Base-by-base conservation (phyloP, 352 stramenopile genomes). In the Globisporangium irregulare region DNA sequence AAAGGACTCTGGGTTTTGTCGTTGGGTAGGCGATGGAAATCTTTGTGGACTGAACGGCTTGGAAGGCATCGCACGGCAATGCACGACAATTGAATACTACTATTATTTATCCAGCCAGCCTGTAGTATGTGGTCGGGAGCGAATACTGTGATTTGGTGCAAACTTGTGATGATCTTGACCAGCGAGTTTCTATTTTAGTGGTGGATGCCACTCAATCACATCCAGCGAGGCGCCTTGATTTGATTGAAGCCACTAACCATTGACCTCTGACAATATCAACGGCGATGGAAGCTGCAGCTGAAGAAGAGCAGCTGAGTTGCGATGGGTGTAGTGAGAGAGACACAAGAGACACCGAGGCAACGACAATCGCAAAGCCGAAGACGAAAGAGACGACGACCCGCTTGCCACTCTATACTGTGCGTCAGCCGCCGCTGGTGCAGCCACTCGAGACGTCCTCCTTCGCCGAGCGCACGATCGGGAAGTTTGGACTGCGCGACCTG, bases 361-460 rank as follows among this genome's bases (percentile, higher is more conserved):
- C 29, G 63, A 36, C 18, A 43, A 63, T 25, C 63, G 66, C 43
- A 53, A 64, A 20, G 57, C 64, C 12, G 5, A 58, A 27, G 7
- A 9, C 22, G 24, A 24, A 25, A 46, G 15, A 50, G 24, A 60
- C n/a, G n/a, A 58, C n/a, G 3, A 64, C 38, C n/a, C 63, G 56
- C 59, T 48, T 62, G n/a, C 82, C 82, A 8, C 27, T 82, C 27
- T 91, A 91, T 66, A 71, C 73, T 1, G 50, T 67, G 10, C 77
- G 82, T 1, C 79, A 84, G 27, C 73, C 82, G 8, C 82, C 82
- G 5, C 67, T 89, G n/a, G 73, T 89, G 20, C 82, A 89, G 59
- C 74, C 82, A 7, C 72, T 83, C 48, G 53, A 76, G 8, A 56
- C 68, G 10, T 89, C 82, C 15, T 10, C 48, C 8, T 88, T 91